Conservation (phyloP, 805 yeast species). For the Starmerella asiatica region DNA sequence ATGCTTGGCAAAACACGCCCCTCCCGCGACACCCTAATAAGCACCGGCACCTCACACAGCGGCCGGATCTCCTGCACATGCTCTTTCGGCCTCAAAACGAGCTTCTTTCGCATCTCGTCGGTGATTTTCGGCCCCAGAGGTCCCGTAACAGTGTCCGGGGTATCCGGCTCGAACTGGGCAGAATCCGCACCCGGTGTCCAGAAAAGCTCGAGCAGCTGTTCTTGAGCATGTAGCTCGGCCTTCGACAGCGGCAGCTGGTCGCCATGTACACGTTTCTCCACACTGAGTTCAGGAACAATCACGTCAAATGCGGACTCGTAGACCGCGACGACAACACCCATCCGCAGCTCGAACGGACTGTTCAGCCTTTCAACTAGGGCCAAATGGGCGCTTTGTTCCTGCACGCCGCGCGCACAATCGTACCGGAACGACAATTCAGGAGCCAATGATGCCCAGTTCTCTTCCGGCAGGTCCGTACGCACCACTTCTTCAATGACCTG, state of each 20-base stretch:
- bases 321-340: constrained; percentile 81
- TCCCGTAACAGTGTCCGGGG: constrained; percentile 2
- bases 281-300: constrained; percentile 63
- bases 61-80: constrained; percentile 72
- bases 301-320: constrained; percentile 94
- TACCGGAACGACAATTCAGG: constrained; percentile 92
- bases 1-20: constrained; percentile 83
- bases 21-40: constrained; percentile 62
- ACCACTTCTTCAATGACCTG: background rate
- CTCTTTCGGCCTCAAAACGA: constrained; percentile 49
- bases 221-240: constrained; percentile 73
- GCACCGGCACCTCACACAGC: constrained; percentile 64
- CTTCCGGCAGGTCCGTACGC: background rate
- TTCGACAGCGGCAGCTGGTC: constrained; percentile 86
- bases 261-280: constrained; percentile 45
- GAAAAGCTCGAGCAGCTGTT: constrained; percentile 59
- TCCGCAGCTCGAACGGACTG: constrained; percentile 60
- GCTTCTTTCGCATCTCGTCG: constrained; percentile 18
- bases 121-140: constrained; percentile 4
- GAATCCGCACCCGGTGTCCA: constrained; percentile 93
- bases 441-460: constrained; percentile 34
- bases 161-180: constrained; percentile 66
- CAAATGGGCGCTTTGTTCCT: constrained; percentile 86
- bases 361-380: constrained; percentile 37
- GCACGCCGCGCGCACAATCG: constrained; percentile 86